These are phyloP conservation scores for Physcomitrellopsis africana DNA, from an alignment of 225 moss, liverwort and hornwort species.

Conservation along the genomic window DNA sequence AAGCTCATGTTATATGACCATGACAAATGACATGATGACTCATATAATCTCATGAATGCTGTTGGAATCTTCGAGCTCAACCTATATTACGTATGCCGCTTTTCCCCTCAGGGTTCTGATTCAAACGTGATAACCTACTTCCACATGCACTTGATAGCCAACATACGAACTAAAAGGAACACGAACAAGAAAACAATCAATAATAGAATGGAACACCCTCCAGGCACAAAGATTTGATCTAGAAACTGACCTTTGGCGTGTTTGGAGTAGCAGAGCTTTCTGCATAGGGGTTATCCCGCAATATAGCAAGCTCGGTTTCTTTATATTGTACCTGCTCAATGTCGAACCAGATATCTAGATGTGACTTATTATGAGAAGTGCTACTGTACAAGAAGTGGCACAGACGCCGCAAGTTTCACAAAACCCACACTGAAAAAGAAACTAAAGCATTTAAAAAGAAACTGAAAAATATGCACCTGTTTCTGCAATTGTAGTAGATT, in stretches of 20 bases:
- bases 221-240: constrained; percentile 5
- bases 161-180: neutral
- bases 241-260: constrained; percentile 49
- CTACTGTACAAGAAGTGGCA: neutral
- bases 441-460: neutral
- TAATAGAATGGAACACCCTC: neutral
- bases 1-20: neutral
- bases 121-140: neutral
- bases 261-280: constrained; percentile 52
- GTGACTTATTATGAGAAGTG: neutral
- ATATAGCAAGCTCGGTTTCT: constrained; percentile 42
- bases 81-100: too few relatives aligned
- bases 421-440: neutral
- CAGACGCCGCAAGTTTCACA: neutral
- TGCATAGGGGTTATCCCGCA: constrained; percentile 60
- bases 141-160: neutral
- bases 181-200: neutral
- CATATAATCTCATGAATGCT: too few relatives aligned
- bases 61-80: too few relatives aligned
- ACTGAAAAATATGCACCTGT: constrained; percentile 40
- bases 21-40: too few relatives aligned
- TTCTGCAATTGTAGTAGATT: constrained; percentile 58
- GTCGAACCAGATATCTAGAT: neutral
- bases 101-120: neutral
- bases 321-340: constrained; percentile 51